Percentiles rank a stretch among this genome's conserved stretches.
Conservation (phyloP, 805 yeast species). For the Starmerella bacillaris region DNA sequence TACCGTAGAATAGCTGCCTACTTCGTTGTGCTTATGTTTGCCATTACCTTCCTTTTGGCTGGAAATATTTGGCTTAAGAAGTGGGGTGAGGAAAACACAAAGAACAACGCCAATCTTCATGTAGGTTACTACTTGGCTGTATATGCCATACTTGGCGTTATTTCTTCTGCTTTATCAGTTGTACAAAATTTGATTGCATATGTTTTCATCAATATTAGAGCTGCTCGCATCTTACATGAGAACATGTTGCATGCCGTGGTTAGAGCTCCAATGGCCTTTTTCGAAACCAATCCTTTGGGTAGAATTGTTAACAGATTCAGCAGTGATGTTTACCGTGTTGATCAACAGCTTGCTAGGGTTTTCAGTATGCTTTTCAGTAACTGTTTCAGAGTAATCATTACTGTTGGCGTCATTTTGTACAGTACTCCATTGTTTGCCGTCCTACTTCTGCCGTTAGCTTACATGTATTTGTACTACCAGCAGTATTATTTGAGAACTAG, state of each 20-base stretch:
- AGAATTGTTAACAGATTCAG: conserved; percentile 80
- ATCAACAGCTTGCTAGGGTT: conserved; percentile 37
- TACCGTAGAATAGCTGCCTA: conserved; percentile 43
- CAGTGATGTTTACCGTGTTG: conserved; percentile 74
- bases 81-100: conserved; percentile 85
- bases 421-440: conserved; percentile 78
- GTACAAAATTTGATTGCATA: conserved; percentile 38
- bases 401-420: conserved; percentile 61
- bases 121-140: conserved; percentile 54
- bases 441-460: conserved; percentile 48
- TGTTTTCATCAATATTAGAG: conserved; percentile 39
- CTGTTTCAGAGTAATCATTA: conserved; percentile 30
- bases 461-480: conserved; percentile 54
- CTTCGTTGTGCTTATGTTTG: conserved; percentile 35
- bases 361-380: conserved; percentile 25
- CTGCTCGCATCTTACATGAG: conserved; percentile 54
- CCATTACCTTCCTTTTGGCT: conserved; percentile 43
- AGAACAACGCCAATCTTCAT: conserved; percentile 50
- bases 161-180: conserved; percentile 42
- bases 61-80: conserved; percentile 87
- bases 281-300: conserved; percentile 90
- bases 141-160: conserved; percentile 58
- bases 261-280: conserved; percentile 84
- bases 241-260: conserved; percentile 55
- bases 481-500: conserved; percentile 48